Percentiles rank a stretch among this genome's conserved stretches.
Conservation (phyloP, 2,329 filamentous ascomycete species). For the Botrytis squamosa region DNA sequence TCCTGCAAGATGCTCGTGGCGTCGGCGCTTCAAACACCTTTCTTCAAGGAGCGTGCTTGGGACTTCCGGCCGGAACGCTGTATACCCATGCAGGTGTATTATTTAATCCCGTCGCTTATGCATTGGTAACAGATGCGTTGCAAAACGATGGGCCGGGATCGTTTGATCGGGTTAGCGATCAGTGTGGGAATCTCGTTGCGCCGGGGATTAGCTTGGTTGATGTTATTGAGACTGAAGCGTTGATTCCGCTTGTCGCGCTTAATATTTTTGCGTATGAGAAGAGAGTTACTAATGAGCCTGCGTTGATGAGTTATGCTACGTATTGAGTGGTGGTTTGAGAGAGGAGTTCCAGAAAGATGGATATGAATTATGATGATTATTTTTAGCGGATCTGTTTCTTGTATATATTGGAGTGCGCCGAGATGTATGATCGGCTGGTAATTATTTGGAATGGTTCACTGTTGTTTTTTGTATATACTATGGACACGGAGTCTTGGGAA, state of each 20-base stretch:
- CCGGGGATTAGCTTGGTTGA: constrained; percentile 2
- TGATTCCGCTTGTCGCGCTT: not conserved
- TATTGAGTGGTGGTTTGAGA: not conserved
- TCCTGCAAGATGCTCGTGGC: constrained; percentile 39
- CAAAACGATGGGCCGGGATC: constrained; percentile 1
- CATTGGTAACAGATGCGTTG: constrained; percentile 14
- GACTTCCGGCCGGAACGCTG: not conserved
- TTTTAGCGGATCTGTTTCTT: not conserved
- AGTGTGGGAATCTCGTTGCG: constrained; percentile 1
- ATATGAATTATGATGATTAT: not conserved
- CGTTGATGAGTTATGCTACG: constrained; percentile 6
- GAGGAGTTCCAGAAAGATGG: not conserved
- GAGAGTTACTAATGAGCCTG: constrained; percentile 6
- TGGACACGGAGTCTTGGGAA: not conserved
- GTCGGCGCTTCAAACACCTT: constrained; percentile 8
- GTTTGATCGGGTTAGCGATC: not conserved
- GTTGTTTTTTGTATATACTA: not conserved
- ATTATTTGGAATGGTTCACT: not conserved
- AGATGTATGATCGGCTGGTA: no score
- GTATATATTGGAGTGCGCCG: no score
- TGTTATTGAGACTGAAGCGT: constrained; percentile 6
- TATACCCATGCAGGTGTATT: constrained; percentile 12
- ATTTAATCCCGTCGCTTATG: constrained; percentile 14
- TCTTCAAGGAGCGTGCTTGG: constrained; percentile 14
- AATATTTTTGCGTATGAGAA: not conserved